These are phyloP conservation scores for Hanseniaspora nectarophila DNA, from an alignment of 805 yeast species.

Conservation along the genomic window DNA sequence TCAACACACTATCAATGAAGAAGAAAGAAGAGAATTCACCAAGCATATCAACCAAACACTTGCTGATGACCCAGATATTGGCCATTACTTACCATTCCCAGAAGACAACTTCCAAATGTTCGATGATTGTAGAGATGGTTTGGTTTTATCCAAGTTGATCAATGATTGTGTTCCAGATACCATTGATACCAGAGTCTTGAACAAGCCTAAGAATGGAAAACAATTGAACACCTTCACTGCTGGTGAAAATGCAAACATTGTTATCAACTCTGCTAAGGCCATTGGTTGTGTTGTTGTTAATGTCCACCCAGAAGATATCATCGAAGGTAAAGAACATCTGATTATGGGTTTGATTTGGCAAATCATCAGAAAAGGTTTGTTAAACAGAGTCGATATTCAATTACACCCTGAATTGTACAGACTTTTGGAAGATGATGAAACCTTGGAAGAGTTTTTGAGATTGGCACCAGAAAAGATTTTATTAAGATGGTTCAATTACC, in stretches of 20 bases:
- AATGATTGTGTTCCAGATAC: slow-evolving; percentile 98
- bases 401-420: slow-evolving; percentile 93
- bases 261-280: slow-evolving; percentile 95
- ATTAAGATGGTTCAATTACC: slow-evolving; percentile 95
- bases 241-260: slow-evolving; percentile 94
- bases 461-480: slow-evolving; percentile 95
- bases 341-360: slow-evolving; percentile 93
- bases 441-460: slow-evolving; percentile 89
- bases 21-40: slow-evolving; percentile 90
- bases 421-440: slow-evolving; percentile 88
- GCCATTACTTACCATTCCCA: slow-evolving; percentile 77
- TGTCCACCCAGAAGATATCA: slow-evolving; percentile 90
- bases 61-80: slow-evolving; percentile 78
- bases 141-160: slow-evolving; percentile 81
- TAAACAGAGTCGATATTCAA: slow-evolving; percentile 90
- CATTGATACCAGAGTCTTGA: slow-evolving; percentile 92
- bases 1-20: slow-evolving; percentile 92
- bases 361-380: slow-evolving; percentile 88
- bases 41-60: slow-evolving; percentile 88
- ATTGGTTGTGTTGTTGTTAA: slow-evolving; percentile 97
- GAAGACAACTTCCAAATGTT: slow-evolving; percentile 89
- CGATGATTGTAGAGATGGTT: slow-evolving; percentile 93
- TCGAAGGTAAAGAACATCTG: slow-evolving; percentile 87
- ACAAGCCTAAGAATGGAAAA: slow-evolving; percentile 72
- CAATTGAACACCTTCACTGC: slow-evolving; percentile 84